phyloP scores from a whole-genome alignment of 352 stramenopile genomes.

The Pythium apleroticum region DNA sequence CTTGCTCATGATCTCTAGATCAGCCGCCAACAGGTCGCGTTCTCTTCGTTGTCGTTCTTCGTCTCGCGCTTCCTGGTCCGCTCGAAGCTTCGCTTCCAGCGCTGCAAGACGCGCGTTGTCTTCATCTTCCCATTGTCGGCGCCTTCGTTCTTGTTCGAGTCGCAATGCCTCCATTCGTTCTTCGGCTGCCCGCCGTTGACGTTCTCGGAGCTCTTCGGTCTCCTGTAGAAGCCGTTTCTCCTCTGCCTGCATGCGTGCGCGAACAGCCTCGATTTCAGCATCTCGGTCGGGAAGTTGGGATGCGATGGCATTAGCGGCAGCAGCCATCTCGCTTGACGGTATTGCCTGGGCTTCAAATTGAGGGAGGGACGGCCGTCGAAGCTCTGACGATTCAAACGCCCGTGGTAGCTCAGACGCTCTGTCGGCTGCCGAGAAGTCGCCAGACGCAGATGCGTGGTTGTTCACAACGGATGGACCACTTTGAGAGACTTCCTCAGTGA shows the following conservation, averaged over 20 bases:
- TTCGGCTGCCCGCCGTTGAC: constrained; percentile 51
- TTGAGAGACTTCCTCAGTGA: not conserved
- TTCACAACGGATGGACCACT: not conserved
- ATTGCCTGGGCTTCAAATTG: not conserved
- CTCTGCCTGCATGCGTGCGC: constrained; percentile 42
- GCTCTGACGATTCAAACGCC: not conserved
- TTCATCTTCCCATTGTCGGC: constrained; percentile 68
- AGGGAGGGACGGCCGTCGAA: not conserved
- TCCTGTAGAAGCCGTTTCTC: constrained; percentile 43
- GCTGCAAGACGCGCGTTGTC: constrained; percentile 46
- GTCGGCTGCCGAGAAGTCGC: not conserved
- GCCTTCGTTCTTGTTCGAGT: constrained; percentile 64
- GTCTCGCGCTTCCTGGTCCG: constrained; percentile 42
- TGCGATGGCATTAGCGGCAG: not conserved
- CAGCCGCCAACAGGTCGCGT: constrained; percentile 26
- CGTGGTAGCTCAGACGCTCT: not conserved
- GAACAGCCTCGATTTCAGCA: constrained; percentile 40
- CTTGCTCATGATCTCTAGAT: constrained; percentile 5
- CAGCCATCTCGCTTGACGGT: not conserved
- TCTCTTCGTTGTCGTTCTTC: constrained; percentile 34
- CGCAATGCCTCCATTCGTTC: constrained; percentile 54
- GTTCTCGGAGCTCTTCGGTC: constrained; percentile 41
- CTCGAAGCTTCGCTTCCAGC: constrained; percentile 47
- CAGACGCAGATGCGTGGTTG: not conserved
- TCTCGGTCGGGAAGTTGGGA: constrained; percentile 13